Percentiles rank a stretch among this genome's conserved stretches.
Conservation (phyloP, 2,329 filamentous ascomycete genomes). For the Diaporthe eres region DNA sequence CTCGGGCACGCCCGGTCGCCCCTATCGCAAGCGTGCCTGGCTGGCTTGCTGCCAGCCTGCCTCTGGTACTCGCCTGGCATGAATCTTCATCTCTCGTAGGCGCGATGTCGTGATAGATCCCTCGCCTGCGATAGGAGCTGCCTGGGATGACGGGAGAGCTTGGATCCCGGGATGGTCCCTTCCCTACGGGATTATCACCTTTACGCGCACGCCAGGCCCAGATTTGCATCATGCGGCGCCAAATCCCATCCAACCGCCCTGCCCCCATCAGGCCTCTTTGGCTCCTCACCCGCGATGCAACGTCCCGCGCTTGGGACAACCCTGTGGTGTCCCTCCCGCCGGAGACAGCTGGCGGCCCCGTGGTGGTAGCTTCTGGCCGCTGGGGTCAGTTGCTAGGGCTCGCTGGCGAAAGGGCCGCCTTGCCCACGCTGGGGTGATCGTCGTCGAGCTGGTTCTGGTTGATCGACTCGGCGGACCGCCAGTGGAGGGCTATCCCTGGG, state of each 20-base stretch:
- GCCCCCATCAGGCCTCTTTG: background rate
- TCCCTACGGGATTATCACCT: background rate
- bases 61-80: background rate
- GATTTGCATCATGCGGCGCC: conserved; percentile 8
- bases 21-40: conserved; percentile 5
- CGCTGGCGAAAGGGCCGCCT: background rate
- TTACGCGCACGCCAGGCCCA: background rate
- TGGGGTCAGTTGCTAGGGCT: background rate
- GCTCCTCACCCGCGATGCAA: conserved; percentile 9
- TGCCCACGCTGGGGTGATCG: background rate
- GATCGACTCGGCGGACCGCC: conserved; percentile 10
- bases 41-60: background rate
- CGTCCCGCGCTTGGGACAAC: conserved; percentile 3
- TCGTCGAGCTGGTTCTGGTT: conserved; percentile 3
- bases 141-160: background rate
- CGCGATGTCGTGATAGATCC: conserved; percentile 6
- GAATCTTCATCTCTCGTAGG: conserved; percentile 31
- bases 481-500: conserved; percentile 7
- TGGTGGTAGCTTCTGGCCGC: background rate
- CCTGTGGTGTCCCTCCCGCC: background rate
- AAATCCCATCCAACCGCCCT: conserved; percentile 3
- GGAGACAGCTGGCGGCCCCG: conserved; percentile 15
- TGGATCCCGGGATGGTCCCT: conserved; percentile 24
- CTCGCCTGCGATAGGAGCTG: background rate
- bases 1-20: background rate